Conservation (phyloP, 228 moss, liverwort and hornwort species). For the Sphagnum fallax region DNA sequence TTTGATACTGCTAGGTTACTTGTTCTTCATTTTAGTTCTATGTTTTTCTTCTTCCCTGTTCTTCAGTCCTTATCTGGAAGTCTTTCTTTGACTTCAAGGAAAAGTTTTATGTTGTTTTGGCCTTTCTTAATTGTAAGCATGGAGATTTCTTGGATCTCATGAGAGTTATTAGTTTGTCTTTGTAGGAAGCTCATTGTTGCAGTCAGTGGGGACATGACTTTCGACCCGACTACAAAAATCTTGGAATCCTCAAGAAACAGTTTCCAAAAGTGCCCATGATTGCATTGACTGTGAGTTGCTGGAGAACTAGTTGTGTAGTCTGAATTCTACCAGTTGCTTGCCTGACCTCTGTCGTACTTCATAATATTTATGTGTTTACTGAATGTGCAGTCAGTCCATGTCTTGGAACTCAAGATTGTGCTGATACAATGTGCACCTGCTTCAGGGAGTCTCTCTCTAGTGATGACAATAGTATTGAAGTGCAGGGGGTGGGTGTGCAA, state of each 20-base stretch:
- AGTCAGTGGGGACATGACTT: conserved; percentile 99
- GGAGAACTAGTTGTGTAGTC: neutral
- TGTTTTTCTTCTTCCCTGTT: too few species aligned
- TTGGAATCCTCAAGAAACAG: conserved; percentile 94
- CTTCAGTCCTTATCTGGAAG: too few species aligned
- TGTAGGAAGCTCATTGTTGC: conserved; percentile 99
- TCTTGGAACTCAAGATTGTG: too few species aligned
- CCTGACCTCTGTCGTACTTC: too few species aligned
- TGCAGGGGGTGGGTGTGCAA: conserved; percentile 31
- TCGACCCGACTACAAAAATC: conserved; percentile 90
- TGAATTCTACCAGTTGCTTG: neutral
- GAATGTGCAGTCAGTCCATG: too few species aligned
- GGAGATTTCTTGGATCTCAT: too few species aligned
- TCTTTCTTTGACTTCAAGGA: too few species aligned
- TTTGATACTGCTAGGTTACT: neutral
- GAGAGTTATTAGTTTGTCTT: neutral
- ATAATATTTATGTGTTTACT: too few species aligned
- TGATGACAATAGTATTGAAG: conserved; percentile 8
- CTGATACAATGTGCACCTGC: too few species aligned
- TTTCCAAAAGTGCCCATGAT: conserved; percentile 94
- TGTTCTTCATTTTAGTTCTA: too few species aligned
- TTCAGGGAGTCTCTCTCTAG: neutral
- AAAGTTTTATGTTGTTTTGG: too few species aligned
- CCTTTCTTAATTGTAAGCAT: too few species aligned
- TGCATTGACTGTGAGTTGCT: conserved; percentile 81